Base-by-base conservation (phyloP, 306 rosid species). In the Delonix regia region DNA sequence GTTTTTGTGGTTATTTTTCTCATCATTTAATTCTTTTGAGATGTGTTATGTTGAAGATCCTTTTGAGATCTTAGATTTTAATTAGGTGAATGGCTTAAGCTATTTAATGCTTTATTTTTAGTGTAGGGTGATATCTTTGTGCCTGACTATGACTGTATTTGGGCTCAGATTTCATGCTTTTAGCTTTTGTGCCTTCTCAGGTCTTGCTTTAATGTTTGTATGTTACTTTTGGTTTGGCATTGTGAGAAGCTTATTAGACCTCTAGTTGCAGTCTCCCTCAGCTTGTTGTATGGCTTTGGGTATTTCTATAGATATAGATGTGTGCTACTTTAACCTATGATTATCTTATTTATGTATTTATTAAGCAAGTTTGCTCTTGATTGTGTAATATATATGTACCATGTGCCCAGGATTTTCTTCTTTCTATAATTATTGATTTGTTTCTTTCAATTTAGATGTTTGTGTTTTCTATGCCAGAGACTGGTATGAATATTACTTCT, bases 141-240 rank as follows among this genome's bases (percentile, higher is more conserved):
- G 10, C 71, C 25, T 18, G 45, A 1, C 9, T 18, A n/a, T 36
- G 49, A 16, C 69, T 34, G 70, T 36, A 7, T 22, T 22, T 65
- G 68, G 62, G 41, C 66, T 41, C 52, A 16, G 30, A 6, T 30
- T 47, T 65, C 27, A 7, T 64, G 6, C 67, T 42, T 71, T 56
- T 56, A 6, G 6, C 67, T 42, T 71, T 56, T 56, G 4, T 71
- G 75, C 70, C 33, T 44, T 75, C 33, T 57, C 62, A 44, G 71
- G 73, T 56, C 57, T 64, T 47, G 52, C 33, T 44, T 69, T 62
- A 69, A 14, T 83, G 77, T 78, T 67, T 41, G n/a, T 28, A 73
- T 74, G 19, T 12, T 66, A 44, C 49, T 67, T 73, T 10, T 63
- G 49, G 33, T 63, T 42, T 74, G 64, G 75, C 34, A 42, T 45